Conservation (phyloP, 2,329 filamentous ascomycete genomes). For the Pseudopithomyces maydicus region DNA sequence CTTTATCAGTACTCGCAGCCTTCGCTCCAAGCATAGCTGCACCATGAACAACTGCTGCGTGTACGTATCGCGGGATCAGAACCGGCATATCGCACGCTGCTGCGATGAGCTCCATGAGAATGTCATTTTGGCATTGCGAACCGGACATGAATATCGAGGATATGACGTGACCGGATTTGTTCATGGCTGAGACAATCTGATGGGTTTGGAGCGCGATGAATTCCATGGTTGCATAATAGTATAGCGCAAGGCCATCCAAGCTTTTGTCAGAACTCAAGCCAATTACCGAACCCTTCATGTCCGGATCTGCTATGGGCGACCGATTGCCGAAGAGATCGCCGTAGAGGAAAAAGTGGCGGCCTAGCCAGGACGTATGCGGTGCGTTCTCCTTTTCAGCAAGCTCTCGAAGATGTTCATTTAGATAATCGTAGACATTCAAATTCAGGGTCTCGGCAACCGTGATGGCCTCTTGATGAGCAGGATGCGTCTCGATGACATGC, state of each 20-base stretch:
- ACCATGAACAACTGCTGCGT: constrained; percentile 96
- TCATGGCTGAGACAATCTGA: constrained; percentile 95
- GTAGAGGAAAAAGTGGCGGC: constrained; percentile 97
- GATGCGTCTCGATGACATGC: constrained; percentile 93
- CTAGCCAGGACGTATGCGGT: constrained; percentile 82
- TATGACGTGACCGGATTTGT: constrained; percentile 83
- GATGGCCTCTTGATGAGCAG: constrained; percentile 80
- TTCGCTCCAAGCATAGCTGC: constrained; percentile 98
- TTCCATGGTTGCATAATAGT: constrained; percentile 97
- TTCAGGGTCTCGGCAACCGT: constrained; percentile 81
- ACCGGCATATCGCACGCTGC: constrained; percentile 92
- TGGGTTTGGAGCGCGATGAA: constrained; percentile 97
- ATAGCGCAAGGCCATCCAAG: constrained; percentile 82
- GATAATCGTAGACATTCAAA: constrained; percentile 91
- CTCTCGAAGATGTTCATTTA: constrained; percentile 84
- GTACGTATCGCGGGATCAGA: constrained; percentile 88
- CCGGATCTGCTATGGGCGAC: constrained; percentile 87
- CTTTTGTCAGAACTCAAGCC: constrained; percentile 87
- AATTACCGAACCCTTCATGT: constrained; percentile 89
- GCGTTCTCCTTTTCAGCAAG: constrained; percentile 72
- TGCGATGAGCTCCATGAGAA: constrained; percentile 89
- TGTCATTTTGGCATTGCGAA: constrained; percentile 93
- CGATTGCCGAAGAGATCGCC: constrained; percentile 97
- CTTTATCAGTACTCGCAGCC: constrained; percentile 80
- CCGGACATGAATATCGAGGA: constrained; percentile 98